A percentile compares a stretch with the other conserved stretches of the same genome.
These are phyloP conservation scores for Hemisphaericaspora xylofermentans DNA, from an alignment of 1,139 yeast species.

Conservation along the genomic window DNA sequence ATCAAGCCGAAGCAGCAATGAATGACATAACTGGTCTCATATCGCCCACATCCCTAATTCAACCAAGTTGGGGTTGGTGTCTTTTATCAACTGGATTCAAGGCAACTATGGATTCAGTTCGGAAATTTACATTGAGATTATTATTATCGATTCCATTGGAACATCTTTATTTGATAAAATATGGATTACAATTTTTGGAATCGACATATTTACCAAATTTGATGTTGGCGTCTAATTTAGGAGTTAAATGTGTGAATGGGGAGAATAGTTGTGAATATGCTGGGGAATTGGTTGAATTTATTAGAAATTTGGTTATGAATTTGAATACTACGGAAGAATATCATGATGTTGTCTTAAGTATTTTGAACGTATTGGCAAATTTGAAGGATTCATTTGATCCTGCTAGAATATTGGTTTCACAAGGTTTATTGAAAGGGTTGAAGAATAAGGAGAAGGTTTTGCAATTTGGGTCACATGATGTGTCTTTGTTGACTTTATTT, in stretches of 20 bases:
- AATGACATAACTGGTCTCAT: conserved; percentile 61
- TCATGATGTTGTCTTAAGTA: conserved; percentile 19
- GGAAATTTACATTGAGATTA: conserved; percentile 60
- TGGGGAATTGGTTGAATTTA: conserved; percentile 46
- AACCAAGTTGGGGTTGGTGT: conserved; percentile 73
- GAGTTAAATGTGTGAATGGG: conserved; percentile 28
- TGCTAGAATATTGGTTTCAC: conserved; percentile 60
- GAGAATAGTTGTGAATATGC: conserved; percentile 57
- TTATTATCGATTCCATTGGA: conserved; percentile 53
- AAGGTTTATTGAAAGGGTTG: conserved; percentile 60
- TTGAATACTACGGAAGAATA: conserved; percentile 31
- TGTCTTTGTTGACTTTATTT: conserved; percentile 43
- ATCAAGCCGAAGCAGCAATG: conserved; percentile 81
- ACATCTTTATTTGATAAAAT: conserved; percentile 50
- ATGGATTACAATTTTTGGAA: conserved; percentile 49
- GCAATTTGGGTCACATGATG: conserved; percentile 29
- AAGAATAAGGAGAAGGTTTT: conserved; percentile 23
- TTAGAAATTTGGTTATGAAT: conserved; percentile 42
- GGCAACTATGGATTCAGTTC: conserved; percentile 78
- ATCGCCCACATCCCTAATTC: conserved; percentile 49
- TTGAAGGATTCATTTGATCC: conserved; percentile 64
- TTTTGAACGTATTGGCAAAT: conserved; percentile 48
- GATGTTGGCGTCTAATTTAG: conserved; percentile 64
- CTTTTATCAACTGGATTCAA: conserved; percentile 72
- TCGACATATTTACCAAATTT: conserved; percentile 59